These are phyloP conservation scores for Coemansia reversa DNA, from an alignment of 192 early-diverging fungal genomes.

Conservation along the genomic window DNA sequence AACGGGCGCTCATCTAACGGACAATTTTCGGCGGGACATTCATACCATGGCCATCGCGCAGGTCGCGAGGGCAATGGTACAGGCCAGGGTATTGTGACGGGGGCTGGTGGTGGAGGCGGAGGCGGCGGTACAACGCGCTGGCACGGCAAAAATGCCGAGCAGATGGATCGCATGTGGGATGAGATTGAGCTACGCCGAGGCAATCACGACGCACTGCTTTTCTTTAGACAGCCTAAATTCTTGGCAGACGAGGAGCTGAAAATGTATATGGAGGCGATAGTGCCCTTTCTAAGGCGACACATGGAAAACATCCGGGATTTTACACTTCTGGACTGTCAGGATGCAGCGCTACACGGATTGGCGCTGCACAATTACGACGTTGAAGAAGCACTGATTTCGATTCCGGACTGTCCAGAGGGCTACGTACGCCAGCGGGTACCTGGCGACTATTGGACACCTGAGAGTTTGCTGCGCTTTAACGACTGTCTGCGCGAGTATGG, in stretches of 20 bases:
- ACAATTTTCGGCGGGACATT: not conserved
- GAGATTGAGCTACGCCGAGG: constrained; percentile 46
- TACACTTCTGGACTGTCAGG: constrained; percentile 62
- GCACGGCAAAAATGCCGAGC: constrained; percentile 47
- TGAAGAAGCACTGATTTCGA: constrained; percentile 57
- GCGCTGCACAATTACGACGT: constrained; percentile 57
- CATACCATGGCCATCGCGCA: constrained; percentile 1
- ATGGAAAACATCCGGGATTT: constrained; percentile 38
- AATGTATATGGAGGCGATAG: constrained; percentile 49
- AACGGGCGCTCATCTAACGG: not conserved
- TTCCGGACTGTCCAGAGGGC: constrained; percentile 45
- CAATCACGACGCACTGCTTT: constrained; percentile 40
- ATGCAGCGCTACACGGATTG: constrained; percentile 60
- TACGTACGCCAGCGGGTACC: constrained; percentile 55
- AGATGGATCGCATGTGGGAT: constrained; percentile 48
- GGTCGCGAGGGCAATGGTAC: constrained; percentile 12
- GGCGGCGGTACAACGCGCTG: constrained; percentile 33
- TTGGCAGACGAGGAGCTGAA: constrained; percentile 54
- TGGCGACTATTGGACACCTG: constrained; percentile 58
- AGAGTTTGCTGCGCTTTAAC: constrained; percentile 60
- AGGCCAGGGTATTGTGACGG: no score
- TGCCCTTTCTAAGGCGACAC: constrained; percentile 45
- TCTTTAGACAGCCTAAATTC: constrained; percentile 43
- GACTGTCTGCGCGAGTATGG: constrained; percentile 62
- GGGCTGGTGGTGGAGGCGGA: constrained; percentile 20